Percentiles rank a stretch among this genome's conserved stretches.
phyloP scores from a whole-genome alignment of 768 basidiomycete genomes.

The Suillus occidentalis region DNA sequence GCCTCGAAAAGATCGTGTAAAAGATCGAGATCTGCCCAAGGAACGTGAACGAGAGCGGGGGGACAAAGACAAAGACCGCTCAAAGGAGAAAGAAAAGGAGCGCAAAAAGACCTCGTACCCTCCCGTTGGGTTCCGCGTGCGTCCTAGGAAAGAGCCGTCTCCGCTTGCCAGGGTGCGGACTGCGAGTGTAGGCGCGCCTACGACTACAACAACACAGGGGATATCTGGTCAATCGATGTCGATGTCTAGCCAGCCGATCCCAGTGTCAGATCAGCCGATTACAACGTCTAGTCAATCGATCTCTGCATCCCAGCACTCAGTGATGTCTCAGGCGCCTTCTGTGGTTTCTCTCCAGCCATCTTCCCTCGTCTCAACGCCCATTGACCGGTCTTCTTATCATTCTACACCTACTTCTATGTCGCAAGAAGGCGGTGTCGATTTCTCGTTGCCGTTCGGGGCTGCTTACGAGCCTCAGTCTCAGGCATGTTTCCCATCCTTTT shows the following conservation, averaged over 20 bases:
- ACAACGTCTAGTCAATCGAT: background rate
- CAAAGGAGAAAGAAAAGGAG: conserved; percentile 40
- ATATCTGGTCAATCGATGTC: conserved; percentile 9
- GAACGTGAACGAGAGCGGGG: background rate
- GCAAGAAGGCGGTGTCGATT: conserved; percentile 20
- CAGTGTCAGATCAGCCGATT: conserved; percentile 10
- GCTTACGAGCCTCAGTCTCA: conserved; percentile 19
- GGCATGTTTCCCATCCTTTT: background rate
- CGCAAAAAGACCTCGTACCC: conserved; percentile 44
- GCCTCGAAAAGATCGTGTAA: background rate
- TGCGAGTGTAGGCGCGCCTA: conserved; percentile 8
- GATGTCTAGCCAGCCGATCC: conserved; percentile 10
- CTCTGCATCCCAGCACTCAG: background rate
- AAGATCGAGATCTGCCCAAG: background rate
- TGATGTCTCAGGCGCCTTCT: background rate
- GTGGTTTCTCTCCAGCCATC: background rate
- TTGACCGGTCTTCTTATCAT: conserved; percentile 1
- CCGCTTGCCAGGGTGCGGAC: conserved; percentile 18
- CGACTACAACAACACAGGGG: conserved; percentile 12
- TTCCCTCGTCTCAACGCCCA: conserved; percentile 8
- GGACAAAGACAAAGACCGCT: conserved; percentile 3
- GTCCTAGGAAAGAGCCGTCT: conserved; percentile 36
- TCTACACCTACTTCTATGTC: conserved; percentile 3
- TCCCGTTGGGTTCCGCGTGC: conserved; percentile 46
- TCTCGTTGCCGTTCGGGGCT: conserved; percentile 23